Evolutionary conservation across 2,329 filamentous ascomycete genomes (phyloP).

Genomic region (Cladosporium sp.): DNA sequence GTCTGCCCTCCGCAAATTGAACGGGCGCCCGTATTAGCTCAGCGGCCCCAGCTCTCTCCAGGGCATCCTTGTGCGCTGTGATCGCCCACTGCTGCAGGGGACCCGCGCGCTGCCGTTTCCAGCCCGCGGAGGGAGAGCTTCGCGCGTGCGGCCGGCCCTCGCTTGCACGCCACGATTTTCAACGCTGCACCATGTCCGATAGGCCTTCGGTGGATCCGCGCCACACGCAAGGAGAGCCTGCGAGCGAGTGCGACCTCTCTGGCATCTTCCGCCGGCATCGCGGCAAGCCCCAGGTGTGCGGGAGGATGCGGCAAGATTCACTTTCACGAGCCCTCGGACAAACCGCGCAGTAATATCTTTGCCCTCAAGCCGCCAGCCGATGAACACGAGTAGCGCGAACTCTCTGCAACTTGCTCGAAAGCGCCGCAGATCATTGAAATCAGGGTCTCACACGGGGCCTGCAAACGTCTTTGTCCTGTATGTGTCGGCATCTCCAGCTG

Average conservation of each 20-base stretch:
- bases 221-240: constrained; percentile 1
- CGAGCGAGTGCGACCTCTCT: too few relatives aligned
- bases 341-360: constrained; percentile 1
- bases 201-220: background rate
- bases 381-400: background rate
- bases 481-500: too few relatives aligned
- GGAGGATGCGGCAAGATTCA: too few relatives aligned
- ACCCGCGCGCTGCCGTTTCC: background rate
- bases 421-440: background rate
- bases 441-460: background rate
- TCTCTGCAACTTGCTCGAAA: background rate
- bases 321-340: background rate
- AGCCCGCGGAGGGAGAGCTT: too few relatives aligned
- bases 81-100: constrained; percentile 1
- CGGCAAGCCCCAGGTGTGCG: too few relatives aligned
- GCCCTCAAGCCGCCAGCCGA: background rate
- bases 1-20: constrained; percentile 9
- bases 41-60: background rate
- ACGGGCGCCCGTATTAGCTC: constrained; percentile 1
- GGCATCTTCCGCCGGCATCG: too few relatives aligned
- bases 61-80: background rate
- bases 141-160: background rate
- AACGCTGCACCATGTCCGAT: background rate
- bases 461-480: background rate
- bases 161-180: background rate